Evolutionary conservation across 2,329 filamentous ascomycete genomes (phyloP).

Genomic region (Penicillium janthinellum): DNA sequence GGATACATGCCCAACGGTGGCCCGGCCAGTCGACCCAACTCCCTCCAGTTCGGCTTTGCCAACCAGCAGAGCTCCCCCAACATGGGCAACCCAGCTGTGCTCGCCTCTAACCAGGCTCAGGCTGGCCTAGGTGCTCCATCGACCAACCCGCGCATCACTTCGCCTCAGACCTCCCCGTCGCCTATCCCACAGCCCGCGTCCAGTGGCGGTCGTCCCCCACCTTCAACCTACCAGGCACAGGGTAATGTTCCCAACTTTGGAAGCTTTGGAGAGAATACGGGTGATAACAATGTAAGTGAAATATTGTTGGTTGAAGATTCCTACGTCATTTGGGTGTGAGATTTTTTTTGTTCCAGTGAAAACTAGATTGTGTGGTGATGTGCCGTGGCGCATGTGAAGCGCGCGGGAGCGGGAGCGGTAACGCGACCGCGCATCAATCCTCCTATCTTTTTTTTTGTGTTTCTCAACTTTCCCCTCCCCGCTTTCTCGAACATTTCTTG

Average conservation of each 20-base stretch:
- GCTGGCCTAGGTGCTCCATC: constrained; percentile 50
- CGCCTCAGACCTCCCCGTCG: constrained; percentile 84
- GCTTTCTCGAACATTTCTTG: not conserved
- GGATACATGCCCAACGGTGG: constrained; percentile 78
- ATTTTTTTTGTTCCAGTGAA: constrained; percentile 4
- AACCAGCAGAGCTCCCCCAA: constrained; percentile 64
- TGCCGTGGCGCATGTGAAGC: constrained; percentile 2
- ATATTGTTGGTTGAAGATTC: not conserved
- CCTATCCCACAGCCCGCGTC: constrained; percentile 88
- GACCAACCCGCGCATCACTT: constrained; percentile 72
- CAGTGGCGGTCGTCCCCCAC: constrained; percentile 82
- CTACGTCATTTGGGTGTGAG: not conserved
- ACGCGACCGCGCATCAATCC: constrained; percentile 23
- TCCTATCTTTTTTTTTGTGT: constrained; percentile 20
- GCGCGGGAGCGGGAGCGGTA: not conserved
- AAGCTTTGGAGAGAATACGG: constrained; percentile 68
- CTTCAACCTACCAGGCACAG: constrained; percentile 71
- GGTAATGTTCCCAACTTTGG: constrained; percentile 77
- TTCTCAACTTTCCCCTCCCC: constrained; percentile 15
- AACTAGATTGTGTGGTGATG: not conserved
- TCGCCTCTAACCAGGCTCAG: constrained; percentile 44
- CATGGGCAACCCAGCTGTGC: constrained; percentile 62
- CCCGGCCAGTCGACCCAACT: constrained; percentile 56
- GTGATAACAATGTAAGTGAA: constrained; percentile 68
- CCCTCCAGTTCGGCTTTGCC: constrained; percentile 80